Percentiles rank a stretch among this genome's conserved stretches.
Conservation (phyloP, 495 filamentous ascomycete genomes). For the Aspergillus homomorphus region DNA sequence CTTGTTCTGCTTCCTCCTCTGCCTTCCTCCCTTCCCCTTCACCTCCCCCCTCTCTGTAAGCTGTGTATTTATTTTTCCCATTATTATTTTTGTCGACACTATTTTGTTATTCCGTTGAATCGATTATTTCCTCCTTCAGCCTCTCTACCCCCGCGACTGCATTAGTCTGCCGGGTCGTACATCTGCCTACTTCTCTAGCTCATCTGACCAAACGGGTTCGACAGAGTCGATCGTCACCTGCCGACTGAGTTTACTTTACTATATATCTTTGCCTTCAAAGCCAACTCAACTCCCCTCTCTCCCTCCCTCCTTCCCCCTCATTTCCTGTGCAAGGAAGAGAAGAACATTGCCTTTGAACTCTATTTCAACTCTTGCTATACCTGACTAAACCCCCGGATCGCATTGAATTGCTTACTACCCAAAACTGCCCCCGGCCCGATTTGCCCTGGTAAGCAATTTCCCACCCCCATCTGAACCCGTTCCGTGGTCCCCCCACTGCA, state of each 20-base stretch:
- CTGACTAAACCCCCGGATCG: neutral
- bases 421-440: neutral
- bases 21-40: neutral
- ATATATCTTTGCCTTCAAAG: neutral
- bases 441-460: constrained; percentile 8
- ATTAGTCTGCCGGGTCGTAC: neutral
- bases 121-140: neutral
- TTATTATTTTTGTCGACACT: neutral
- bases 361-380: neutral
- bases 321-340: no score
- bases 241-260: neutral
- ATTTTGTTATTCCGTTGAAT: no score
- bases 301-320: no score
- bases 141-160: neutral
- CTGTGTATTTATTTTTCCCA: neutral
- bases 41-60: no score
- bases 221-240: neutral
- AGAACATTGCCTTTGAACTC: neutral
- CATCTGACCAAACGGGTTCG: neutral
- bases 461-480: neutral
- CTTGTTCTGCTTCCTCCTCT: neutral
- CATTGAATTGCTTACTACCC: neutral
- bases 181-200: neutral
- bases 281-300: no score
- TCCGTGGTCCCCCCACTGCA: constrained; percentile 16